These are phyloP conservation scores for Vicia faba DNA, from an alignment of 306 rosid genomes.

Conservation along the genomic window DNA sequence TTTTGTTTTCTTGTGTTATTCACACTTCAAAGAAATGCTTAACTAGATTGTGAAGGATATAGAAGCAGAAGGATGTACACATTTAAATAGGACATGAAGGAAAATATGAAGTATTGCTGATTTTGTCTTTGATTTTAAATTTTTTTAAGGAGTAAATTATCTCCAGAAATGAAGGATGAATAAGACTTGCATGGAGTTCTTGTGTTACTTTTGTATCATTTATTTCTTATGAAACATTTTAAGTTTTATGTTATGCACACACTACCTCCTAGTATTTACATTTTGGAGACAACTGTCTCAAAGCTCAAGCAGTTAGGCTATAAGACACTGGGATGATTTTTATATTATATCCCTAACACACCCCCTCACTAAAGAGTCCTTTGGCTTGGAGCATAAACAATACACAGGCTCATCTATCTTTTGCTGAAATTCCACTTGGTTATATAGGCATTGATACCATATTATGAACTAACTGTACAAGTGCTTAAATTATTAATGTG, in stretches of 20 bases:
- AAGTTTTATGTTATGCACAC: not conserved
- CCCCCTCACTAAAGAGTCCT: not conserved
- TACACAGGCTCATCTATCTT: not conserved
- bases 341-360: constrained; percentile 4
- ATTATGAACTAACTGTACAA: not conserved
- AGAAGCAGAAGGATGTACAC: not conserved
- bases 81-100: constrained; percentile 13
- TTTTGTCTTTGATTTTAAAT: constrained; percentile 11
- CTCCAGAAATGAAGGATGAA: not conserved
- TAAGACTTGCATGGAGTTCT: not conserved
- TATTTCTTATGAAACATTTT: constrained; percentile 16
- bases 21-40: constrained; percentile 5
- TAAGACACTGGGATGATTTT: not conserved
- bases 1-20: constrained; percentile 6
- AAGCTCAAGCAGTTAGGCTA: not conserved
- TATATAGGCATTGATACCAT: not conserved
- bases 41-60: constrained; percentile 11
- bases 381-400: constrained; percentile 8
- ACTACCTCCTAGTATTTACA: constrained; percentile 12
- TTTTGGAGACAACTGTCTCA: constrained; percentile 23
- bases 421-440: constrained; percentile 1
- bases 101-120: not conserved
- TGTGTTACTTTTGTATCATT: constrained; percentile 14
- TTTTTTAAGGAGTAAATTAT: not conserved
- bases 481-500: constrained; percentile 17